These are phyloP conservation scores for Mariannaea sp. DNA, from an alignment of 2,329 filamentous ascomycete species.

Conservation along the genomic window DNA sequence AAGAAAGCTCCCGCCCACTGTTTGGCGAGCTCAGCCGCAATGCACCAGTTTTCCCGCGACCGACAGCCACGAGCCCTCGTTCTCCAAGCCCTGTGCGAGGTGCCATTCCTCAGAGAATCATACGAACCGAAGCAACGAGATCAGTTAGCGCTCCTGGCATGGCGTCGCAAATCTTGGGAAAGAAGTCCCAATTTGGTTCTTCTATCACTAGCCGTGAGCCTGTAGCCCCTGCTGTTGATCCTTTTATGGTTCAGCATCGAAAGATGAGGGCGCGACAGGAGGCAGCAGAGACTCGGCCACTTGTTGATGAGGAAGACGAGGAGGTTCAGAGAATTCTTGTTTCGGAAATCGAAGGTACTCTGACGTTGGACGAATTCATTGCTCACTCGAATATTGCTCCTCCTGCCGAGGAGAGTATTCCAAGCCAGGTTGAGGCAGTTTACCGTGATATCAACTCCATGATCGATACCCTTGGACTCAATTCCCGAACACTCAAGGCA, in stretches of 20 bases:
- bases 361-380: slow-evolving; percentile 69
- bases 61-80: slow-evolving; percentile 63
- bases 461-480: slow-evolving; percentile 90
- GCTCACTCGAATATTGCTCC: slow-evolving; percentile 61
- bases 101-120: slow-evolving; percentile 56
- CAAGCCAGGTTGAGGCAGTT: slow-evolving; percentile 67
- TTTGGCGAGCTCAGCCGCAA: slow-evolving; percentile 61
- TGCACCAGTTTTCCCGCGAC: slow-evolving; percentile 59
- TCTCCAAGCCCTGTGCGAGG: slow-evolving; percentile 74
- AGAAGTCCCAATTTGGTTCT: slow-evolving; percentile 44
- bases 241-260: slow-evolving; percentile 56
- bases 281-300: slow-evolving; percentile 59
- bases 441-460: slow-evolving; percentile 89
- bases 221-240: slow-evolving; percentile 47
- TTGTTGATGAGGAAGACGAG: slow-evolving; percentile 73
- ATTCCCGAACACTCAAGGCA: slow-evolving; percentile 68
- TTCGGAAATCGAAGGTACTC: slow-evolving; percentile 64
- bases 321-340: slow-evolving; percentile 66
- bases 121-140: slow-evolving; percentile 55
- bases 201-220: slow-evolving; percentile 48
- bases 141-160: slow-evolving; percentile 66
- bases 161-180: slow-evolving; percentile 58
- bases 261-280: slow-evolving; percentile 59
- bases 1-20: slow-evolving; percentile 50
- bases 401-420: slow-evolving; percentile 60